A percentile compares a stretch with the other conserved stretches of the same genome.
phyloP scores from a whole-genome alignment of 805 yeast species.

The Candida tammaniensis region DNA sequence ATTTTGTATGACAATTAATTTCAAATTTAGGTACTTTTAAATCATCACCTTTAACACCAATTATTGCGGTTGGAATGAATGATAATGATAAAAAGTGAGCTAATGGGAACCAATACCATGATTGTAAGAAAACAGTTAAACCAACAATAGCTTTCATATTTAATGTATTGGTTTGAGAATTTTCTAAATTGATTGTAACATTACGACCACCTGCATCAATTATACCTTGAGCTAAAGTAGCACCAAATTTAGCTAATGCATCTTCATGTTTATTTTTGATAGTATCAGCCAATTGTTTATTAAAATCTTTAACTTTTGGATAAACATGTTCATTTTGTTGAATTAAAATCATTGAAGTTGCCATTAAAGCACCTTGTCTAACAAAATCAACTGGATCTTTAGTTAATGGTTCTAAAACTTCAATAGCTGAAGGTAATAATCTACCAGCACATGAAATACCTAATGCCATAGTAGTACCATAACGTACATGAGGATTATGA shows the following conservation, averaged over 20 bases:
- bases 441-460: constrained; percentile 98
- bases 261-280: constrained; percentile 89
- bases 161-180: constrained; percentile 82
- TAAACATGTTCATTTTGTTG: constrained; percentile 79
- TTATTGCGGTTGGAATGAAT: constrained; percentile 86
- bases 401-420: constrained; percentile 86
- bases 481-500: constrained; percentile 96
- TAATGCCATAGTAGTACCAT: constrained; percentile 95
- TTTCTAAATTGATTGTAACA: constrained; percentile 89
- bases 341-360: constrained; percentile 85
- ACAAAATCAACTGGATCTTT: constrained; percentile 96
- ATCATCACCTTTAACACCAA: constrained; percentile 76
- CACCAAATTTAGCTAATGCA: constrained; percentile 96
- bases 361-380: constrained; percentile 95
- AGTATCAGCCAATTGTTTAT: constrained; percentile 71
- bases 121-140: constrained; percentile 81
- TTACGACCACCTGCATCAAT: constrained; percentile 98
- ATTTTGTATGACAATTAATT: constrained; percentile 76
- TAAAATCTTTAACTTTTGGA: constrained; percentile 77
- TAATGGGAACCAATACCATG: constrained; percentile 98
- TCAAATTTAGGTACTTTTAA: constrained; percentile 82
- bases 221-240: constrained; percentile 94
- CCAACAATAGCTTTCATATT: constrained; percentile 93
- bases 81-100: constrained; percentile 90
- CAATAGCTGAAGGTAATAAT: constrained; percentile 82